Evolutionary conservation across 2,329 filamentous ascomycete species (phyloP).

Genomic region (Colletotrichum sublineola): DNA sequence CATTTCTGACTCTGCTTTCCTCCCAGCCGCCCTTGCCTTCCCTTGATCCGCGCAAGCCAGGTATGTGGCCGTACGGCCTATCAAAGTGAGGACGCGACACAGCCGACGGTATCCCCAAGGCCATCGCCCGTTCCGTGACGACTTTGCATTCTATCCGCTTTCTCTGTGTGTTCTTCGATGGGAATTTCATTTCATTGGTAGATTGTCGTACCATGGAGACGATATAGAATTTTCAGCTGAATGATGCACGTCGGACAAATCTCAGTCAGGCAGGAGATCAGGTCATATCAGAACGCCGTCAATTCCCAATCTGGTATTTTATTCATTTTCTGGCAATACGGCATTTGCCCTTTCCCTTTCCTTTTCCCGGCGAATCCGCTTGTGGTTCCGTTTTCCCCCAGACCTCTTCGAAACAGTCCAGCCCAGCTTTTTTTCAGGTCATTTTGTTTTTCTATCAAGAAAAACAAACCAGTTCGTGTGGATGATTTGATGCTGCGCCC

Average conservation of each 20-base stretch:
- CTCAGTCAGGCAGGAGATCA: not conserved
- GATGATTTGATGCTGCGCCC: not conserved
- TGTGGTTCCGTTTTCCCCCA: constrained; percentile 3
- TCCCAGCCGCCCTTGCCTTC: not conserved
- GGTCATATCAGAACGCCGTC: not conserved
- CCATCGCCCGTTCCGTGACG: not conserved
- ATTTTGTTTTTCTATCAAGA: not conserved
- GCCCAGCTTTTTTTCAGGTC: not conserved
- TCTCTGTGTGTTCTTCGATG: not conserved
- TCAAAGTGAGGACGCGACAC: constrained; percentile 5
- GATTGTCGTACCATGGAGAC: not conserved
- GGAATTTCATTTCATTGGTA: not conserved
- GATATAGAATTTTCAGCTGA: not conserved
- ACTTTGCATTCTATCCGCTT: not conserved
- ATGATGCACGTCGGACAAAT: not conserved
- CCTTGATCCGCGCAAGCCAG: constrained; percentile 34
- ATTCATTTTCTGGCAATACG: not conserved
- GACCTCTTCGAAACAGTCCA: constrained; percentile 2
- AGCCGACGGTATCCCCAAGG: constrained; percentile 13
- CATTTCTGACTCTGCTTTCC: constrained; percentile 5
- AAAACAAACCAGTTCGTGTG: not conserved
- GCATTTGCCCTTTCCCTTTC: not conserved
- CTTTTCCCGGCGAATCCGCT: not conserved
- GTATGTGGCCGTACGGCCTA: not conserved
- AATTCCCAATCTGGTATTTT: not conserved